Conservation (phyloP, 306 rosid species). For the Neltuma alba region DNA sequence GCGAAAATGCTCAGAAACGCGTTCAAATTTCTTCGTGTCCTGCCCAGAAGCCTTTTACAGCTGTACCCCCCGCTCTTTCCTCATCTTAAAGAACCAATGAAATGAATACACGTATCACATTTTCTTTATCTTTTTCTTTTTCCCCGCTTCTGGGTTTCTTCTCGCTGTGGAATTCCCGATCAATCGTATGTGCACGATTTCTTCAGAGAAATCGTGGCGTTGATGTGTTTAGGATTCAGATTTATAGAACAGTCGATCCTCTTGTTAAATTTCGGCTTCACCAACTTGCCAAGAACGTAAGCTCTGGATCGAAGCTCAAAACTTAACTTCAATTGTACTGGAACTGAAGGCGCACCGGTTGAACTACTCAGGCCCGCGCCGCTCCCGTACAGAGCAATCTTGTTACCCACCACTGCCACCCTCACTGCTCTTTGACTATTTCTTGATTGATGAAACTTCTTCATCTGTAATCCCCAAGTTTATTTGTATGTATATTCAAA, state of each 20-base stretch:
- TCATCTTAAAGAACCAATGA: conserved; percentile 9
- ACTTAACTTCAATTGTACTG: conserved; percentile 67
- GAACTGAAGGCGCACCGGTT: conserved; percentile 63
- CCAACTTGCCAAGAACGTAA: conserved; percentile 82
- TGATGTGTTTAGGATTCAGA: conserved; percentile 70
- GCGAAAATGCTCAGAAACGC: conserved; percentile 43
- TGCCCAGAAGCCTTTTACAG: conserved; percentile 44
- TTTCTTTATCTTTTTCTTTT: neutral
- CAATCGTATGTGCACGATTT: conserved; percentile 65
- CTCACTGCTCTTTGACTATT: conserved; percentile 65
- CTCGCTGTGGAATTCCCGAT: conserved; percentile 6
- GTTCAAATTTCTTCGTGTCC: conserved; percentile 24
- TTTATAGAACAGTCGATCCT: conserved; percentile 60
- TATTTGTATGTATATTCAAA: neutral
- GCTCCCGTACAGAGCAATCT: conserved; percentile 84
- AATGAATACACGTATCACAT: neutral
- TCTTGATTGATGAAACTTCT: conserved; percentile 73
- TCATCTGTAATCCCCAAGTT: conserved; percentile 51
- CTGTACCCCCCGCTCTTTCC: conserved; percentile 31
- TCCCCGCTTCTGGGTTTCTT: neutral
- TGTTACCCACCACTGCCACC: conserved; percentile 60
- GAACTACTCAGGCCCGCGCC: conserved; percentile 75
- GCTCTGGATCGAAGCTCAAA: conserved; percentile 75
- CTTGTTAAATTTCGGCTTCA: conserved; percentile 78
- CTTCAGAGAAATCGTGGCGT: conserved; percentile 57